phyloP scores from a whole-genome alignment of 2,329 filamentous ascomycete genomes.

The Diplodia intermedia region DNA sequence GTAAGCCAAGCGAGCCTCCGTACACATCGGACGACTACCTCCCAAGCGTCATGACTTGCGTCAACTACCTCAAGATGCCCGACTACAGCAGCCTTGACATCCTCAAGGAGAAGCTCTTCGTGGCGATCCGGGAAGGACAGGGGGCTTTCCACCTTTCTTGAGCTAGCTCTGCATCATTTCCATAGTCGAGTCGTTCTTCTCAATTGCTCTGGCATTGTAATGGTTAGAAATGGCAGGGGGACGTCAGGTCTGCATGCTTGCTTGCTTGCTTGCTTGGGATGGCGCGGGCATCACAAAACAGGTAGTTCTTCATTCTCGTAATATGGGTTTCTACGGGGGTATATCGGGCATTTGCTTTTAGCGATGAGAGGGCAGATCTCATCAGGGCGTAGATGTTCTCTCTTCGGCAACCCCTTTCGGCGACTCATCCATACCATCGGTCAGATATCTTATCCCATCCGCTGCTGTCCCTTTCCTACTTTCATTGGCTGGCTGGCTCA shows the following conservation, averaged over 20 bases:
- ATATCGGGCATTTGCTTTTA: constrained; percentile 10
- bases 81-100: constrained; percentile 84
- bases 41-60: constrained; percentile 99
- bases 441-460: constrained; percentile 3
- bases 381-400: constrained; percentile 27
- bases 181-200: constrained; percentile 22
- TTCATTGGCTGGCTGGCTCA: neutral
- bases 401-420: constrained; percentile 20
- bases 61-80: constrained; percentile 97
- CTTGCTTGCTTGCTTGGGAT: constrained; percentile 4
- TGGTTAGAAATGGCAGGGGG: constrained; percentile 25
- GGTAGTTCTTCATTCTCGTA: constrained; percentile 23
- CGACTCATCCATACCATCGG: constrained; percentile 22
- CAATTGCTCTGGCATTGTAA: constrained; percentile 19
- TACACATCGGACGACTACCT: constrained; percentile 95
- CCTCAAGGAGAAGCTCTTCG: constrained; percentile 78
- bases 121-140: constrained; percentile 93
- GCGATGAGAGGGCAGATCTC: constrained; percentile 9
- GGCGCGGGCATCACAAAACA: constrained; percentile 20
- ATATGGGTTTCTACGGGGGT: constrained; percentile 13
- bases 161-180: constrained; percentile 31
- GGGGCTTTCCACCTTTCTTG: constrained; percentile 96
- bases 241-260: constrained; percentile 1
- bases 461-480: neutral
- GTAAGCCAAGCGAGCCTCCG: constrained; percentile 95